A percentile compares a stretch with the other conserved stretches of the same genome.
Conservation (phyloP, 1,284 basidiomycete genomes). For the Ganoderma boninense region DNA sequence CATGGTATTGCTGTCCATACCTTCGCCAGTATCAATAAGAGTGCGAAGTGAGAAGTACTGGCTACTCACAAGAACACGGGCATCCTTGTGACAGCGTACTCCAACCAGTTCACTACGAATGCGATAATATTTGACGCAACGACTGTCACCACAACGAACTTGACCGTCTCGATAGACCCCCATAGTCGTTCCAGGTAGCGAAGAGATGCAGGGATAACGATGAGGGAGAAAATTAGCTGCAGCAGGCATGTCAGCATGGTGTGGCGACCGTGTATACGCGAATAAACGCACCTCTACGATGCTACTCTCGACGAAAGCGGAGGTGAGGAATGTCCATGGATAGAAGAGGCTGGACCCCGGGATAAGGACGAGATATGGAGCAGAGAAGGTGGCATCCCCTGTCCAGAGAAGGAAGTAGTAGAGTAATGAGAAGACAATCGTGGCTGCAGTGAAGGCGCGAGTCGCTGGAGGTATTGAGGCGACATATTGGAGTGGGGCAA, state of each 20-base stretch:
- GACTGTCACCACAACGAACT: slow-evolving; percentile 85
- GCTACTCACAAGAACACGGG: slow-evolving; percentile 78
- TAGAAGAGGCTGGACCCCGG: slow-evolving; percentile 88
- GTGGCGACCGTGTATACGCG: slow-evolving; percentile 2
- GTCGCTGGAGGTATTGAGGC: slow-evolving; percentile 83
- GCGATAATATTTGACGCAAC: slow-evolving; percentile 90
- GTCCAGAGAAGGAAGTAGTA: slow-evolving; percentile 73
- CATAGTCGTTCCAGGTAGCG: slow-evolving; percentile 94
- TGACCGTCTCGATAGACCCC: slow-evolving; percentile 87
- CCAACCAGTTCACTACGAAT: slow-evolving; percentile 83
- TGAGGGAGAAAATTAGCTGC: slow-evolving; percentile 81
- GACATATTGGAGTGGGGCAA: slow-evolving; percentile 68
- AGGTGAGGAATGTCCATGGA: slow-evolving; percentile 93
- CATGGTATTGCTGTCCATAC: slow-evolving; percentile 90
- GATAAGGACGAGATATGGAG: slow-evolving; percentile 85
- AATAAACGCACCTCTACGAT: slow-evolving; percentile 77
- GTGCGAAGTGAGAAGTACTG: background rate
- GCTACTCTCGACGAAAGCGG: slow-evolving; percentile 87
- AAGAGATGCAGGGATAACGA: slow-evolving; percentile 84
- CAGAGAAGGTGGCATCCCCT: slow-evolving; percentile 51
- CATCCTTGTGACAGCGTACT: slow-evolving; percentile 74
- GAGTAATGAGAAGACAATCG: slow-evolving; percentile 69
- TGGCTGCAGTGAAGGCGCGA: slow-evolving; percentile 75
- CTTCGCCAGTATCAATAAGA: slow-evolving; percentile 49
- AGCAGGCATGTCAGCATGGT: slow-evolving; percentile 18